Conservation (phyloP, 2,329 filamentous ascomycete genomes). For the Seiridium unicorne region DNA sequence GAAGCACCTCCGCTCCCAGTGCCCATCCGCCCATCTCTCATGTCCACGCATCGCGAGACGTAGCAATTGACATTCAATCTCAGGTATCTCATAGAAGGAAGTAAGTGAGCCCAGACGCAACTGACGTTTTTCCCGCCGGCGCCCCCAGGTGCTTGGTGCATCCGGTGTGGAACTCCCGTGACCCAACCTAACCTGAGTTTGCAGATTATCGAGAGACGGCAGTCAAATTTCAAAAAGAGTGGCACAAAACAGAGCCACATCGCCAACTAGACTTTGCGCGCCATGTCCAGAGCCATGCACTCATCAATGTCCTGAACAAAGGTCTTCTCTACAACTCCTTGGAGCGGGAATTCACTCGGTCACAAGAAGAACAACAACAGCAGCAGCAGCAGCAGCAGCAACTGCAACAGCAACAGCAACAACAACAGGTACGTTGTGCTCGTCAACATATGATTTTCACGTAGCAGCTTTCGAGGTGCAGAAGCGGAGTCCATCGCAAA, state of each 20-base stretch:
- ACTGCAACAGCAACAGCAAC: background rate
- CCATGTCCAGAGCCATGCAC: constrained; percentile 63
- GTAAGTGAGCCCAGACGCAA: constrained; percentile 32
- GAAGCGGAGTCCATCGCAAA: constrained; percentile 4
- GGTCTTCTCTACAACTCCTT: constrained; percentile 60
- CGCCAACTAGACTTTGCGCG: constrained; percentile 62
- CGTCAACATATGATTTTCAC: background rate
- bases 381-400: background rate
- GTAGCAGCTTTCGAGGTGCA: constrained; percentile 4
- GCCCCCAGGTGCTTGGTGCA: constrained; percentile 8
- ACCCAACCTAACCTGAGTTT: constrained; percentile 30
- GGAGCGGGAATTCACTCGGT: constrained; percentile 52
- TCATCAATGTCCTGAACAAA: constrained; percentile 62
- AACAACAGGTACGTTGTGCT: constrained; percentile 39
- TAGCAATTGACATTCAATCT: constrained; percentile 11
- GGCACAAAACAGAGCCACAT: constrained; percentile 62
- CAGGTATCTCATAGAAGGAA: constrained; percentile 62
- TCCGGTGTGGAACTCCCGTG: constrained; percentile 9
- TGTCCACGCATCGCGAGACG: constrained; percentile 7
- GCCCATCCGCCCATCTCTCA: constrained; percentile 14
- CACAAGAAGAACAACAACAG: constrained; percentile 10
- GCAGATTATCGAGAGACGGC: constrained; percentile 68
- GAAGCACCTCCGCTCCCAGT: constrained; percentile 18
- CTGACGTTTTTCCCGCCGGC: background rate
- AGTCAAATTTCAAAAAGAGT: constrained; percentile 67